Conservation (phyloP, 2,329 filamentous ascomycete species). For the Daldinia eschscholtzii region DNA sequence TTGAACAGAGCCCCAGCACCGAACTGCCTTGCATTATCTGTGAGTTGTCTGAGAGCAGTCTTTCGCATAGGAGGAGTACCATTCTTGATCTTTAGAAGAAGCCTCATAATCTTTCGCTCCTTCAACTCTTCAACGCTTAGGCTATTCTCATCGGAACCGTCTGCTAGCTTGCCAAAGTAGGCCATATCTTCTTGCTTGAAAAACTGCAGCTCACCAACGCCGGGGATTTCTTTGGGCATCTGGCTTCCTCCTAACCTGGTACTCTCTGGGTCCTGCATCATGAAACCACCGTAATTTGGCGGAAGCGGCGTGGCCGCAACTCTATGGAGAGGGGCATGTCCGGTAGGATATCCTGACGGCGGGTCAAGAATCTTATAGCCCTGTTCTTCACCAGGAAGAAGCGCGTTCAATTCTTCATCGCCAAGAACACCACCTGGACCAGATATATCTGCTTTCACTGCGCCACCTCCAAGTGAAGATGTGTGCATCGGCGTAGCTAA, state of each 20-base stretch:
- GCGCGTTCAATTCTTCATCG: slow-evolving; percentile 92
- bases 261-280: slow-evolving; percentile 96
- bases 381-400: slow-evolving; percentile 88
- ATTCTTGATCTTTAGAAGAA: slow-evolving; percentile 98
- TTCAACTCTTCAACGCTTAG: slow-evolving; percentile 96
- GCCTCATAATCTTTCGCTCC: slow-evolving; percentile 97
- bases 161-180: slow-evolving; percentile 97
- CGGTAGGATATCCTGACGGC: slow-evolving; percentile 90
- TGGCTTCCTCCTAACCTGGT: slow-evolving; percentile 87
- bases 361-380: slow-evolving; percentile 94
- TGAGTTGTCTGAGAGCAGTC: slow-evolving; percentile 95
- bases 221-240: slow-evolving; percentile 93
- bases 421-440: slow-evolving; percentile 84
- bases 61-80: slow-evolving; percentile 99
- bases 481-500: slow-evolving; percentile 83
- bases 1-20: slow-evolving; percentile 95
- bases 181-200: slow-evolving; percentile 99
- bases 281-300: slow-evolving; percentile 80
- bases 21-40: slow-evolving; percentile 96
- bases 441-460: slow-evolving; percentile 80
- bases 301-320: slow-evolving; percentile 79
- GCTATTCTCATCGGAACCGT: slow-evolving; percentile 90
- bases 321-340: slow-evolving; percentile 81
- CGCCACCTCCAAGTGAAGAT: slow-evolving; percentile 67
- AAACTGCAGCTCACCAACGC: slow-evolving; percentile 95